Evolutionary conservation across 306 rosid genomes (phyloP).

Genomic region (Betula pendula): DNA sequence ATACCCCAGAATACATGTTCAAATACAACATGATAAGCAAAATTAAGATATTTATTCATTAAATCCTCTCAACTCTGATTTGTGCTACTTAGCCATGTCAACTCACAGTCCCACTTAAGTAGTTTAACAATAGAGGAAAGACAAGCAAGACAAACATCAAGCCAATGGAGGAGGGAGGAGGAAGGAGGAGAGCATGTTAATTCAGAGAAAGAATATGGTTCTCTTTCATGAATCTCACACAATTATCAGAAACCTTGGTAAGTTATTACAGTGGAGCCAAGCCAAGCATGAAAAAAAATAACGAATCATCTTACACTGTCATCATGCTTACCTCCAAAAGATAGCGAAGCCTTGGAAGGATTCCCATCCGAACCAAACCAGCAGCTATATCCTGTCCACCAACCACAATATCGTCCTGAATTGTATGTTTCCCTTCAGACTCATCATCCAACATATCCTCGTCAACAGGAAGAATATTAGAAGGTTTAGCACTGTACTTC

Average conservation of each 20-base stretch:
- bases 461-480: conserved; percentile 58
- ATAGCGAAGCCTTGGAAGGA: conserved; percentile 74
- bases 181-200: conserved; percentile 2
- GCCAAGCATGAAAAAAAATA: not conserved
- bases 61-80: not conserved
- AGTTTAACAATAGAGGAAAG: conserved; percentile 1
- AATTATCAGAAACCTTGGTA: not conserved
- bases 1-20: not conserved
- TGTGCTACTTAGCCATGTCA: not conserved
- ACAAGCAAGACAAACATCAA: not conserved
- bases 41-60: conserved; percentile 2
- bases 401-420: conserved; percentile 88
- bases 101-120: not conserved
- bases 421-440: conserved; percentile 68
- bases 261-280: not conserved
- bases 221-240: conserved; percentile 3
- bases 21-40: not conserved
- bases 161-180: not conserved
- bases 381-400: conserved; percentile 93
- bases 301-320: not conserved
- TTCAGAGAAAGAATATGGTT: not conserved
- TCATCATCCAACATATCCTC: conserved; percentile 59
- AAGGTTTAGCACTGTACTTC: conserved; percentile 91
- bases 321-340: conserved; percentile 75
- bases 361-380: conserved; percentile 92